A percentile compares a stretch with the other conserved stretches of the same genome.
Evolutionary conservation across 208 protist genomes (phyloP).

Genomic region (Angomonas desouzai): DNA sequence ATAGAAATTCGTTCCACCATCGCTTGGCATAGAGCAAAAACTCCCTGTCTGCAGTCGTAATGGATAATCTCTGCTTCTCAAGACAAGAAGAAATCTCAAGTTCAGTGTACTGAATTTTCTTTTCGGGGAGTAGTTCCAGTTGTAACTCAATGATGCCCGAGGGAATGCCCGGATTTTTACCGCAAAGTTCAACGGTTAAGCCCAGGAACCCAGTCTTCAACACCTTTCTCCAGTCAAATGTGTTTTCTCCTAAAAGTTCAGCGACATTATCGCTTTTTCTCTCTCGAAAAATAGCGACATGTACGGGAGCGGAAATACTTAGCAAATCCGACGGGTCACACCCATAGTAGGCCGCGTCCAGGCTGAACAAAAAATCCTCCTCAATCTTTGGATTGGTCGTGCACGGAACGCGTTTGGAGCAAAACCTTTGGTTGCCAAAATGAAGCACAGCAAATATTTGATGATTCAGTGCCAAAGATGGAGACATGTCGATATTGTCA

Average conservation of each 20-base stretch:
- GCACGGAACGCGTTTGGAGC: slow-evolving; percentile 38
- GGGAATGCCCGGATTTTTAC: slow-evolving; percentile 77
- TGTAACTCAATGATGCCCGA: slow-evolving; percentile 90
- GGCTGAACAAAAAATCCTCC: slow-evolving; percentile 88
- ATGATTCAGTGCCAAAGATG: slow-evolving; percentile 25
- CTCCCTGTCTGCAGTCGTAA: slow-evolving; percentile 89
- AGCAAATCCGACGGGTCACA: slow-evolving; percentile 58
- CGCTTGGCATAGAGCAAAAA: slow-evolving; percentile 90
- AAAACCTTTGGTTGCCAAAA: slow-evolving; percentile 86
- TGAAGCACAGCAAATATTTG: slow-evolving; percentile 68
- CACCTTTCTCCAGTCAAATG: slow-evolving; percentile 89
- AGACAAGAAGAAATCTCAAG: slow-evolving; percentile 67
- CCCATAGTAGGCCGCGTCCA: slow-evolving; percentile 74
- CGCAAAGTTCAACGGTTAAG: slow-evolving; percentile 90
- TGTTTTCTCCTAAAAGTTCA: slow-evolving; percentile 83
- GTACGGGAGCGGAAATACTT: slow-evolving; percentile 75
- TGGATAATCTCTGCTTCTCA: slow-evolving; percentile 71
- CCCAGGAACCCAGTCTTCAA: slow-evolving; percentile 82
- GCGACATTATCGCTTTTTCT: slow-evolving; percentile 47
- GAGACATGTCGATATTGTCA: slow-evolving; percentile 79
- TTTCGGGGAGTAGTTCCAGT: slow-evolving; percentile 72
- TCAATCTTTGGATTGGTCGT: slow-evolving; percentile 66
- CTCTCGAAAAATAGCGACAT: slow-evolving; percentile 81
- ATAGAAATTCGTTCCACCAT: slow-evolving; percentile 89
- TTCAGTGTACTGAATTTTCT: slow-evolving; percentile 56